Evolutionary conservation across 192 early-diverging fungal genomes (phyloP).

Genomic region (Obelidium mucronatum): DNA sequence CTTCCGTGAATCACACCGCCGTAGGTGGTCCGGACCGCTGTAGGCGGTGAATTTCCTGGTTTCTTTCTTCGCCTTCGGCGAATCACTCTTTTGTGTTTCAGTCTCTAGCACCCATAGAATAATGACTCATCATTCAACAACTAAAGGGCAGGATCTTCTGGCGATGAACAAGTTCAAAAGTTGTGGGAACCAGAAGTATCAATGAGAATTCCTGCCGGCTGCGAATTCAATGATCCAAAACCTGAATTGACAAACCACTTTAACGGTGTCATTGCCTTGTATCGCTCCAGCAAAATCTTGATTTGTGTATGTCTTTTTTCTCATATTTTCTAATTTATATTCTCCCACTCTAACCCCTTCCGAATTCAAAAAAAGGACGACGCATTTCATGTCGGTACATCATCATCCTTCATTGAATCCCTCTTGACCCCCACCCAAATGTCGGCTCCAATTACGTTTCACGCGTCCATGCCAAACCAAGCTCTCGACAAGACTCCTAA

Average conservation of each 20-base stretch:
- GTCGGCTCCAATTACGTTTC: slow-evolving; percentile 11
- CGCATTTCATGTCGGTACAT: not conserved
- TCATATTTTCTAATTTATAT: not conserved
- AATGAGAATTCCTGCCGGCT: slow-evolving; percentile 12
- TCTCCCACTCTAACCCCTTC: too few species aligned
- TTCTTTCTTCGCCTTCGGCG: too few species aligned
- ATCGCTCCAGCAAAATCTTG: slow-evolving; percentile 11
- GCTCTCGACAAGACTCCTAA: slow-evolving; percentile 33
- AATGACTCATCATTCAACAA: too few species aligned
- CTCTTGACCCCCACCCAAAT: not conserved
- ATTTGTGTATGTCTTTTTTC: slow-evolving; percentile 26
- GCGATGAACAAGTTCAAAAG: not conserved
- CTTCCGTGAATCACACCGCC: too few species aligned
- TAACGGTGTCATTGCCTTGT: slow-evolving; percentile 35
- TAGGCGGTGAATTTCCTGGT: too few species aligned
- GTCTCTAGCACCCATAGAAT: not conserved
- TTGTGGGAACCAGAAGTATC: not conserved
- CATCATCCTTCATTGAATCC: not conserved
- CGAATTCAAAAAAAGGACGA: too few species aligned
- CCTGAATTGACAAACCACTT: slow-evolving; percentile 38
- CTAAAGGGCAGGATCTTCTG: slow-evolving; percentile 8
- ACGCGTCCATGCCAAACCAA: slow-evolving; percentile 6
- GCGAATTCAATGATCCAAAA: slow-evolving; percentile 28
- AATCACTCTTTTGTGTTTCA: not conserved
- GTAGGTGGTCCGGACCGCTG: too few species aligned